Percentiles rank a stretch among this genome's conserved stretches.
phyloP scores from a whole-genome alignment of 1,284 basidiomycete species.

The Leccinum proximum region DNA sequence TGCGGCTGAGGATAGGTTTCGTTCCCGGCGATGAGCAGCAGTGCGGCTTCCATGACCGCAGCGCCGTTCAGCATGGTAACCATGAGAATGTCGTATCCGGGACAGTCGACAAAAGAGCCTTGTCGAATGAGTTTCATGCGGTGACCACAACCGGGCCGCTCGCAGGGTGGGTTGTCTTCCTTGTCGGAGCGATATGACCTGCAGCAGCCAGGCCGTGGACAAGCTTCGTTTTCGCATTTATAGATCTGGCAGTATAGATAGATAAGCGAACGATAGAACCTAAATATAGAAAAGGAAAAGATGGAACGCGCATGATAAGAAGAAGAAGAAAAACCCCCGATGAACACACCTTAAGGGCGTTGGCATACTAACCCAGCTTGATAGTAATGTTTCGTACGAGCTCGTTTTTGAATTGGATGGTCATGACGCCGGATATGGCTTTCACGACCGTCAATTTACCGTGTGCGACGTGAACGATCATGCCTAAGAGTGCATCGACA shows the following conservation, averaged over 20 bases:
- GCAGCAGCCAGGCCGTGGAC: slow-evolving; percentile 66
- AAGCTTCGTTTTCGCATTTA: slow-evolving; percentile 93
- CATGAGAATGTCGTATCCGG: slow-evolving; percentile 53
- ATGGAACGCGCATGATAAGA: neutral
- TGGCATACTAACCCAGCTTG: slow-evolving; percentile 93
- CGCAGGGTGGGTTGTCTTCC: slow-evolving; percentile 92
- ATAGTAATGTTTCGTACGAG: slow-evolving; percentile 98
- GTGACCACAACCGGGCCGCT: slow-evolving; percentile 88
- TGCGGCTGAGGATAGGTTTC: too few species aligned
- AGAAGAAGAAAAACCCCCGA: neutral
- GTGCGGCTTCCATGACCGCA: too few species aligned
- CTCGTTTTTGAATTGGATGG: slow-evolving; percentile 99
- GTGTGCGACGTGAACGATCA: slow-evolving; percentile 97
- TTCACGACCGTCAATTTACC: slow-evolving; percentile 99
- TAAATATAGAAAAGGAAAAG: neutral
- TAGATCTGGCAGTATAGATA: slow-evolving; percentile 54
- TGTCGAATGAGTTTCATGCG: slow-evolving; percentile 92
- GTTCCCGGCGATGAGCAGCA: too few species aligned
- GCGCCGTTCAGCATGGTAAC: too few species aligned
- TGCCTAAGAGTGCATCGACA: slow-evolving; percentile 48
- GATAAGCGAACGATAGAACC: neutral
- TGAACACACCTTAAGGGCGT: slow-evolving; percentile 67
- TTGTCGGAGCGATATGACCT: slow-evolving; percentile 93
- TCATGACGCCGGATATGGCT: slow-evolving; percentile 99
- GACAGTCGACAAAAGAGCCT: slow-evolving; percentile 97